Evolutionary conservation across 495 filamentous ascomycete species (phyloP), one percentile per base, ranked within the genome.

Genomic region (Aspergillus carlsbadensis): DNA sequence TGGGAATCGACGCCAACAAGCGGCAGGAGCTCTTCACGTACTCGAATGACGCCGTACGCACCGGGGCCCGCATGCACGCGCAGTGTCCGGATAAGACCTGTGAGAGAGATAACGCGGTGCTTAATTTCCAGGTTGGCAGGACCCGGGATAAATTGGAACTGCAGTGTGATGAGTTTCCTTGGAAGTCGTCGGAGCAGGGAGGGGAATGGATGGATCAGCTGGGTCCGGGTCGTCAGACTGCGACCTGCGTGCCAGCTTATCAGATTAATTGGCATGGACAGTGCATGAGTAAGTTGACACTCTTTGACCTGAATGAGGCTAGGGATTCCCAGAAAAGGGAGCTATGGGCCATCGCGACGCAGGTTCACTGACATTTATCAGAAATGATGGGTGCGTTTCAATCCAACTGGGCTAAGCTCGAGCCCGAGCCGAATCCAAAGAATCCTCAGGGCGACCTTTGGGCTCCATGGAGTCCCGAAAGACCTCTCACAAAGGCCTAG

Each of bases 391-490:
- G 58, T 14, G 24, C 52, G 21, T 35, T 60, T 6, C 29, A 46
- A 22, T 60, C 58, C 5, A 60, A 60, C 48, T 60, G 58, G 58
- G 35, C 35, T 22, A 56, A 52, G 52, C 45, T 60, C 22, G 58
- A 60, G 6, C 52, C 58, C 17, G 58, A 60, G 13, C 24, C 44
- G 18, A 10, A 35, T 11, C 29, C 35, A 2, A 24, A 52, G 18
- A 45, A 56, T 52, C n/a, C 37, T 17, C 37, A 31, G 24, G 47
- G 41, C 36, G 58, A 60, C 21, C 56, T 51, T 24, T 60, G 58
- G 58, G 52, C 56, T 10, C 29, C 34, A 40, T 56, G 58, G 58
- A 47, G 26, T 18, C 45, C 13, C n/a, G 45, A 55, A 52, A 45
- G 57, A 18, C 26, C 14, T 46, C 48, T 20, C 6, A 5, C 6